Percentiles rank a stretch among this genome's conserved stretches.
Conservation (phyloP, 495 filamentous ascomycete species). For the Penicillium pulvis region DNA sequence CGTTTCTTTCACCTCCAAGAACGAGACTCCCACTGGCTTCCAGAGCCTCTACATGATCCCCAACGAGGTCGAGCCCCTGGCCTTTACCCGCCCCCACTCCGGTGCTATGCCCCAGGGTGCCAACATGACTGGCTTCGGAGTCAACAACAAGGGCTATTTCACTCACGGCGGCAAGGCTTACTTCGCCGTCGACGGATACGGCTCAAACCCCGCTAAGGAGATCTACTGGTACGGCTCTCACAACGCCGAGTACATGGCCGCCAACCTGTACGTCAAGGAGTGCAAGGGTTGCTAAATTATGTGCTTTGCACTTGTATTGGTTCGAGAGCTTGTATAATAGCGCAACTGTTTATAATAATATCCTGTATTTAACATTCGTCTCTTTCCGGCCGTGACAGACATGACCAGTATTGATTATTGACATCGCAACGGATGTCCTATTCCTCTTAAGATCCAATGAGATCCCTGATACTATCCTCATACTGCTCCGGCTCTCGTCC, state of each 20-base stretch:
- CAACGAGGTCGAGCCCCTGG: slow-evolving; percentile 23
- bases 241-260: slow-evolving; percentile 21
- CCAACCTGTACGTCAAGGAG: slow-evolving; percentile 36
- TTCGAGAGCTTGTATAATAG: not conserved
- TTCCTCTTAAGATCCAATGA: slow-evolving; percentile 8
- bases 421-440: not conserved
- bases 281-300: slow-evolving; percentile 21
- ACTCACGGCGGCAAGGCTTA: slow-evolving; percentile 29
- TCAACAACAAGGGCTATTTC: slow-evolving; percentile 33
- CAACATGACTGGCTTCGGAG: slow-evolving; percentile 28
- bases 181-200: slow-evolving; percentile 33
- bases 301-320: not conserved
- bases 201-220: slow-evolving; percentile 21
- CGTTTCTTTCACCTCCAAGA: slow-evolving; percentile 30
- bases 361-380: not conserved
- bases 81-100: slow-evolving; percentile 37
- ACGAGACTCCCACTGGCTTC: slow-evolving; percentile 28
- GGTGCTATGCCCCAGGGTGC: slow-evolving; percentile 30
- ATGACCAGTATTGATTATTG: not conserved
- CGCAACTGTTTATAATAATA: too few species aligned
- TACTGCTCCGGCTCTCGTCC: slow-evolving; percentile 42
- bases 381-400: not conserved
- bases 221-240: slow-evolving; percentile 35
- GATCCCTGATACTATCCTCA: slow-evolving; percentile 28
- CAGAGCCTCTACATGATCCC: slow-evolving; percentile 37